A percentile compares a stretch with the other conserved stretches of the same genome.
These are phyloP conservation scores for Beauveria scarabaeidicola DNA, from an alignment of 2,329 filamentous ascomycete genomes.

Conservation along the genomic window DNA sequence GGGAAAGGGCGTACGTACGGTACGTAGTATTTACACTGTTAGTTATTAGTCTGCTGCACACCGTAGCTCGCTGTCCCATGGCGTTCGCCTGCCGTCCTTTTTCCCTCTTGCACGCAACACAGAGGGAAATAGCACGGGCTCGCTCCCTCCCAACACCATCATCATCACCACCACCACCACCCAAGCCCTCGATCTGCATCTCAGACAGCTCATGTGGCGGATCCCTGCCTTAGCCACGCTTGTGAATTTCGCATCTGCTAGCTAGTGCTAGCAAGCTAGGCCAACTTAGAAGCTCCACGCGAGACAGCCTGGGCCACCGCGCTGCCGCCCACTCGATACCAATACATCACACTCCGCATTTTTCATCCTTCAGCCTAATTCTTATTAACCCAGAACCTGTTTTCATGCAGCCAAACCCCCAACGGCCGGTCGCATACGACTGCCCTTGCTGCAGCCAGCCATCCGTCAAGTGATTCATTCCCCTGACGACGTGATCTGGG, in stretches of 20 bases:
- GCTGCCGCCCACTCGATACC: not conserved
- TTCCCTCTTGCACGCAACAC: too few relatives aligned
- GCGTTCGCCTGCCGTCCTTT: too few relatives aligned
- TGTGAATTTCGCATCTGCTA: not conserved
- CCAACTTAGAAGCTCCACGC: constrained; percentile 8
- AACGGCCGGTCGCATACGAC: constrained; percentile 1
- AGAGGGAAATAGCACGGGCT: not conserved
- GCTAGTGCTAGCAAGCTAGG: too few relatives aligned
- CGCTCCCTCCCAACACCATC: not conserved
- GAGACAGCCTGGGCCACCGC: not conserved
- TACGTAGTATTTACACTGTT: too few relatives aligned
- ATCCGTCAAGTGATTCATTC: constrained; percentile 4
- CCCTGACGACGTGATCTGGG: not conserved
- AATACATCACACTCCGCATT: not conserved
- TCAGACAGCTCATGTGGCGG: constrained; percentile 2
- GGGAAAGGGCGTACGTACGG: not conserved
- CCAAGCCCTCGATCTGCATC: constrained; percentile 1
- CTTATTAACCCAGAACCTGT: not conserved
- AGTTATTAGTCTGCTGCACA: too few relatives aligned
- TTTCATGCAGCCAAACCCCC: not conserved
- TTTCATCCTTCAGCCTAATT: not conserved
- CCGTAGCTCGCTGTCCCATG: too few relatives aligned
- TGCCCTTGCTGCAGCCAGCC: not conserved
- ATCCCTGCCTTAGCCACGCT: constrained; percentile 3
- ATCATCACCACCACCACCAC: not conserved